Evolutionary conservation across 192 early-diverging fungal species (phyloP).

Genomic region (Powellomyces hirtus): DNA sequence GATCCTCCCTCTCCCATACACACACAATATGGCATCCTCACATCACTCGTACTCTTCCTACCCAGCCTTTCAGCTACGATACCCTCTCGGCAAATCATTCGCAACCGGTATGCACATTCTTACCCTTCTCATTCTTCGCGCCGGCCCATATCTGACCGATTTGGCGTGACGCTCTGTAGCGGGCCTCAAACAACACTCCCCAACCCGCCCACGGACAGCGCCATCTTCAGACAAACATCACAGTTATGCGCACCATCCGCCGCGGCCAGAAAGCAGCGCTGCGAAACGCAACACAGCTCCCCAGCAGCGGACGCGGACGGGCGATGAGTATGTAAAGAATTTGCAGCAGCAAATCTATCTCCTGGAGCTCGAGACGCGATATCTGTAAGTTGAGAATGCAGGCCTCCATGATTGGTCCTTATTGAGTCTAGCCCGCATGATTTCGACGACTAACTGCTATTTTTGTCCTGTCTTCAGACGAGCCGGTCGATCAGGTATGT

Average conservation of each 20-base stretch:
- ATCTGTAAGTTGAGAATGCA: conserved; percentile 39
- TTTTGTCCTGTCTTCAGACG: not conserved
- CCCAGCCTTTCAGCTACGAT: conserved; percentile 16
- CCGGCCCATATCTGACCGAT: not conserved
- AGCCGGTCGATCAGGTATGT: not conserved
- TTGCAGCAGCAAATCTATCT: conserved; percentile 62
- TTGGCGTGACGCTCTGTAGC: not conserved
- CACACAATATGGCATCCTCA: too few species aligned
- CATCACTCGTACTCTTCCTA: not conserved
- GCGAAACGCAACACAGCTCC: not conserved
- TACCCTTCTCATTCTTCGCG: not conserved
- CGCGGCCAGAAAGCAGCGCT: not conserved
- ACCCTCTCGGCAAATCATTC: conserved; percentile 14
- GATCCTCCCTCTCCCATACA: too few species aligned
- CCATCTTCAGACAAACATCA: not conserved
- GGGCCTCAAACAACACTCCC: not conserved
- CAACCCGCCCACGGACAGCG: not conserved
- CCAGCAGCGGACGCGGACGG: conserved; percentile 8
- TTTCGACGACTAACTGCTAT: too few species aligned
- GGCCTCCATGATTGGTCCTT: not conserved
- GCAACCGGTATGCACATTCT: not conserved
- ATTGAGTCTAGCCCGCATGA: not conserved
- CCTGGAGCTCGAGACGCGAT: conserved; percentile 58
- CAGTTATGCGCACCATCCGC: not conserved
- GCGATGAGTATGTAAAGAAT: conserved; percentile 57